phyloP scores from a whole-genome alignment of 2,329 filamentous ascomycete genomes.

The Capronia americana region DNA sequence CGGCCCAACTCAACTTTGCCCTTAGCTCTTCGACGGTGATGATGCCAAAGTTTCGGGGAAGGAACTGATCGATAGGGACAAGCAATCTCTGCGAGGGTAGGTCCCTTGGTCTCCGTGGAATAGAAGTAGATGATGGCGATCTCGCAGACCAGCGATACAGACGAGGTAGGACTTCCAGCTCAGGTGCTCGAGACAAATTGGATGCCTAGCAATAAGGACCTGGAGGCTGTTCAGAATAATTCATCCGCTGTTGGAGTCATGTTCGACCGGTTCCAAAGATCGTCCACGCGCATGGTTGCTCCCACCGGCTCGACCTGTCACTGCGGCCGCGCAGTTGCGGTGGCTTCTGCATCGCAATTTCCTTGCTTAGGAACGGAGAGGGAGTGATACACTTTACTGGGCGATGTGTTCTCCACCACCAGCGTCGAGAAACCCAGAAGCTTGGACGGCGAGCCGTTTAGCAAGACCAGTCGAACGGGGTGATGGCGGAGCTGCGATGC shows the following conservation, averaged over 20 bases:
- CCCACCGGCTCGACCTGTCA: constrained; percentile 44
- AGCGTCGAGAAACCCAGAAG: too few species aligned
- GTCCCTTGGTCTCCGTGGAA: constrained; percentile 43
- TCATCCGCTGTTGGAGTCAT: constrained; percentile 57
- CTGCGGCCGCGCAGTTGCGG: too few species aligned
- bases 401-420: too few species aligned
- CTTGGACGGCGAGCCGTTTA: too few species aligned
- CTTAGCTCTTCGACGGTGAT: too few species aligned
- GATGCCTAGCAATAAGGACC: constrained; percentile 64
- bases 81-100: constrained; percentile 43
- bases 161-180: constrained; percentile 59
- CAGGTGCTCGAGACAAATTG: constrained; percentile 61
- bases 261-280: constrained; percentile 53
- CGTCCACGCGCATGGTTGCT: constrained; percentile 55
- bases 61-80: constrained; percentile 44
- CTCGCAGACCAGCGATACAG: constrained; percentile 45
- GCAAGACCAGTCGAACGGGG: too few species aligned
- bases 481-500: too few species aligned
- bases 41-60: too few species aligned
- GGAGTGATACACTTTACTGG: too few species aligned
- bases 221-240: constrained; percentile 70
- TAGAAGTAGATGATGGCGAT: constrained; percentile 38
- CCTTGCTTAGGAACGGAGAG: too few species aligned
- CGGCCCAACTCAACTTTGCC: background rate
- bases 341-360: too few species aligned